phyloP scores from a whole-genome alignment of 2,329 filamentous ascomycete species.

The Exophiala sideris region DNA sequence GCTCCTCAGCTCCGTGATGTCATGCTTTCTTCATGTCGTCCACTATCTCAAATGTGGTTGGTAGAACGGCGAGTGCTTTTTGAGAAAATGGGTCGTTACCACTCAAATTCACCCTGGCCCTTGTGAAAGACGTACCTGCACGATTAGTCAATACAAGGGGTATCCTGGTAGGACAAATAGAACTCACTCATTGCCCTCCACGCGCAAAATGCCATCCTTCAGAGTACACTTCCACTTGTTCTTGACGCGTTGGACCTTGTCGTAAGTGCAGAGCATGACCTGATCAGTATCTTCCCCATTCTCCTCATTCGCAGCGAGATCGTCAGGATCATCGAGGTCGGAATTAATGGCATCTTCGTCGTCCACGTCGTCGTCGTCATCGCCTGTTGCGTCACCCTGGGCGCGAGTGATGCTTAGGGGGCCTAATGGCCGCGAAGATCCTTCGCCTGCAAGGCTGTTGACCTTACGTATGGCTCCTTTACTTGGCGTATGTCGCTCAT shows the following conservation, averaged over 20 bases:
- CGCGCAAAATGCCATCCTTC: constrained; percentile 91
- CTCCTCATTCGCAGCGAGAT: constrained; percentile 81
- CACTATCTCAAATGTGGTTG: too few relatives aligned
- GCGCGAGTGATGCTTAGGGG: constrained; percentile 22
- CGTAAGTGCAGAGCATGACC: constrained; percentile 98
- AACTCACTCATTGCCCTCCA: constrained; percentile 81
- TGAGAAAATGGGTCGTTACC: constrained; percentile 54
- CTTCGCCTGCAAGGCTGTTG: constrained; percentile 15
- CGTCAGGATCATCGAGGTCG: constrained; percentile 91
- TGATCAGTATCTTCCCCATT: constrained; percentile 80
- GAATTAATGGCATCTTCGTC: constrained; percentile 98
- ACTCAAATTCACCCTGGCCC: constrained; percentile 94
- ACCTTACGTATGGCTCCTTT: constrained; percentile 40
- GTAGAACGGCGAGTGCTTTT: too few relatives aligned
- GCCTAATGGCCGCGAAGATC: constrained; percentile 6
- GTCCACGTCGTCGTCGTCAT: constrained; percentile 55
- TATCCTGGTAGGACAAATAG: neutral
- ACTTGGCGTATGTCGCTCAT: constrained; percentile 35
- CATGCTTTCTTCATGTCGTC: too few relatives aligned
- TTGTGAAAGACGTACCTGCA: constrained; percentile 90
- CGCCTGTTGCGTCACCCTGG: constrained; percentile 58
- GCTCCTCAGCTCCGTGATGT: too few relatives aligned
- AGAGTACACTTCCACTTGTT: constrained; percentile 99
- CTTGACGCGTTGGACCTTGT: constrained; percentile 98
- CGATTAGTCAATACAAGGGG: neutral